Percentiles rank a stretch among this genome's conserved stretches.
Conservation (phyloP, 345 rosid species). For the Carallia brachiata region DNA sequence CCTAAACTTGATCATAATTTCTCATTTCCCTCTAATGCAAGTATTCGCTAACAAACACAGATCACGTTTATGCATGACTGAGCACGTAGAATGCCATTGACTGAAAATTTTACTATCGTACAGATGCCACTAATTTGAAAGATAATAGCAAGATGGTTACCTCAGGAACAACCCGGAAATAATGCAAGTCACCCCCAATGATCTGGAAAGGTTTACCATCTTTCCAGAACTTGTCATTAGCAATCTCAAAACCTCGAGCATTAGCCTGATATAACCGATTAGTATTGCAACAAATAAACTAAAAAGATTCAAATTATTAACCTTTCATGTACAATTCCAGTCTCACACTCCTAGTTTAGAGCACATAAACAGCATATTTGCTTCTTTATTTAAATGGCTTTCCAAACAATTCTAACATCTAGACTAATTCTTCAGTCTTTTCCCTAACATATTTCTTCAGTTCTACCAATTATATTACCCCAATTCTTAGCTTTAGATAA, state of each 20-base stretch:
- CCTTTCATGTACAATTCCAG: too few species aligned
- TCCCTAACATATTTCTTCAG: not conserved
- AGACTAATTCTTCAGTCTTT: not conserved
- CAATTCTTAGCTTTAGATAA: not conserved
- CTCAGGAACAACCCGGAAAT: constrained; percentile 85
- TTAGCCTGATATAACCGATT: constrained; percentile 26
- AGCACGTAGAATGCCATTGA: too few species aligned
- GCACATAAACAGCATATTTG: too few species aligned
- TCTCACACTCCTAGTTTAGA: too few species aligned
- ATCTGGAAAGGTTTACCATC: constrained; percentile 67
- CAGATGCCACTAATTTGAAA: not conserved
- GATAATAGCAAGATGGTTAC: constrained; percentile 26
- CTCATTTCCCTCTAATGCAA: too few species aligned
- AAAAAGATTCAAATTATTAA: too few species aligned
- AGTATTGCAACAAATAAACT: not conserved
- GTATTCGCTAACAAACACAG: too few species aligned
- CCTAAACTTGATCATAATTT: too few species aligned
- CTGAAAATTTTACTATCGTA: not conserved
- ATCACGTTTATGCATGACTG: too few species aligned
- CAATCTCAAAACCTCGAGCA: constrained; percentile 54
- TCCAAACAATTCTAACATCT: not conserved
- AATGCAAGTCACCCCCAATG: constrained; percentile 94
- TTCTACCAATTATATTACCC: not conserved
- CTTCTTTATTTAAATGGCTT: not conserved
- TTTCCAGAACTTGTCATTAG: constrained; percentile 79